A percentile compares a stretch with the other conserved stretches of the same genome.
These are phyloP conservation scores for Kwoniella shandongensis DNA, from an alignment of 768 basidiomycete species.

Conservation along the genomic window DNA sequence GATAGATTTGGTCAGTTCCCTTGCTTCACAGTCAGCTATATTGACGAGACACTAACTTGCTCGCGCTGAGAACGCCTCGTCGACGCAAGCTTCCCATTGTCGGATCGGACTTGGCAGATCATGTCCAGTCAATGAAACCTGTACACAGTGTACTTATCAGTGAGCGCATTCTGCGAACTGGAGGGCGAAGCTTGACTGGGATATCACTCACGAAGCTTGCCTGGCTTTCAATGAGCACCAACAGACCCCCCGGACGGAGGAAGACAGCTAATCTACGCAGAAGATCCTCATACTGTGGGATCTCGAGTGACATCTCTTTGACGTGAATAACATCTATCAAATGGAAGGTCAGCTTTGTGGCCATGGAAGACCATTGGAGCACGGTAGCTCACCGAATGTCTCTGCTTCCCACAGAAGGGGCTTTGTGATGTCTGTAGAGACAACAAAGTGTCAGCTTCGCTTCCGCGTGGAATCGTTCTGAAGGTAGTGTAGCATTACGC, in stretches of 20 bases:
- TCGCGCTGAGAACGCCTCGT: slow-evolving; percentile 20
- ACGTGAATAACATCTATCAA: slow-evolving; percentile 50
- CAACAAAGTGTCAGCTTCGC: neutral
- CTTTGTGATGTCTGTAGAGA: slow-evolving; percentile 30
- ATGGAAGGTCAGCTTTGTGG: neutral
- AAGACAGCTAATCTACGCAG: slow-evolving; percentile 44
- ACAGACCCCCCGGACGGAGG: slow-evolving; percentile 41
- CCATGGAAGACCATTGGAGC: neutral
- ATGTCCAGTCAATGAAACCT: slow-evolving; percentile 8
- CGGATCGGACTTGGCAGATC: slow-evolving; percentile 5
- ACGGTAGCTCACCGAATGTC: slow-evolving; percentile 23
- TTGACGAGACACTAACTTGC: slow-evolving; percentile 21
- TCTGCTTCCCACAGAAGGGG: slow-evolving; percentile 31
- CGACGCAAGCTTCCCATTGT: slow-evolving; percentile 34
- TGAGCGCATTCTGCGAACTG: no score
- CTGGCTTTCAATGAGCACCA: slow-evolving; percentile 46
- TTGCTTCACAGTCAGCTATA: neutral
- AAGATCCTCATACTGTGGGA: slow-evolving; percentile 34
- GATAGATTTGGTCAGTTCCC: neutral
- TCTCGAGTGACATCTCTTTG: slow-evolving; percentile 28
- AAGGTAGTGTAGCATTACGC: slow-evolving; percentile 2
- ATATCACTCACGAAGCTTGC: slow-evolving; percentile 38
- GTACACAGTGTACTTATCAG: no score
- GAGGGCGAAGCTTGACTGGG: neutral
- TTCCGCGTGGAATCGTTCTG: no score